These are phyloP conservation scores for Pseudocercospora macadamiae DNA, from an alignment of 2,329 filamentous ascomycete genomes.

Conservation along the genomic window DNA sequence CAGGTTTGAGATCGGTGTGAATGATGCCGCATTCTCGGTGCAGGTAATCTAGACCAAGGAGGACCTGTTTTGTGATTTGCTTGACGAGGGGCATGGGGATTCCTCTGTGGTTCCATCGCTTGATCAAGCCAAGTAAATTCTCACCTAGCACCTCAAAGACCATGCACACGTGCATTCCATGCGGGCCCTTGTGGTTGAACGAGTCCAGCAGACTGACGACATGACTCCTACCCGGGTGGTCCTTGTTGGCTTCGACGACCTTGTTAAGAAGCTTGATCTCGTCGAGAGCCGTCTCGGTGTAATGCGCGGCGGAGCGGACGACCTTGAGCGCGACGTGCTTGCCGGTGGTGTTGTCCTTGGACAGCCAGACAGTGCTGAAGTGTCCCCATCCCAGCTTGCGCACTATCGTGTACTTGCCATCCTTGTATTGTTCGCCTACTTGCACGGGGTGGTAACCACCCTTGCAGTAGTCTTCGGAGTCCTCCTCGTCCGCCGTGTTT, in stretches of 20 bases:
- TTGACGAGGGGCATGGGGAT: constrained; percentile 97
- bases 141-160: constrained; percentile 97
- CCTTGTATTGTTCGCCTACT: constrained; percentile 95
- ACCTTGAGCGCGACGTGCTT: constrained; percentile 98
- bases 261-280: constrained; percentile 98
- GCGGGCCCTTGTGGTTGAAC: constrained; percentile 96
- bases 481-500: constrained; percentile 95
- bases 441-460: constrained; percentile 95
- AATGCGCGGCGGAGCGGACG: constrained; percentile 94
- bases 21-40: constrained; percentile 99
- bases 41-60: constrained; percentile 92
- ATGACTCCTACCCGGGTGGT: constrained; percentile 90
- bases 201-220: constrained; percentile 95
- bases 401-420: constrained; percentile 93
- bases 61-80: constrained; percentile 97
- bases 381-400: constrained; percentile 98
- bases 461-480: constrained; percentile 99
- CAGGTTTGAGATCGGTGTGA: constrained; percentile 95
- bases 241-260: constrained; percentile 92
- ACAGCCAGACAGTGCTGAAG: constrained; percentile 93
- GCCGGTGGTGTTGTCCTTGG: constrained; percentile 79
- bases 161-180: constrained; percentile 98
- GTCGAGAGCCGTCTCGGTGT: constrained; percentile 97
- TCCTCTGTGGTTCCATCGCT: constrained; percentile 96
- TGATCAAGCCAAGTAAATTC: constrained; percentile 92